phyloP scores from a whole-genome alignment of 139 green algal species.

The Micractinium conductrix region DNA sequence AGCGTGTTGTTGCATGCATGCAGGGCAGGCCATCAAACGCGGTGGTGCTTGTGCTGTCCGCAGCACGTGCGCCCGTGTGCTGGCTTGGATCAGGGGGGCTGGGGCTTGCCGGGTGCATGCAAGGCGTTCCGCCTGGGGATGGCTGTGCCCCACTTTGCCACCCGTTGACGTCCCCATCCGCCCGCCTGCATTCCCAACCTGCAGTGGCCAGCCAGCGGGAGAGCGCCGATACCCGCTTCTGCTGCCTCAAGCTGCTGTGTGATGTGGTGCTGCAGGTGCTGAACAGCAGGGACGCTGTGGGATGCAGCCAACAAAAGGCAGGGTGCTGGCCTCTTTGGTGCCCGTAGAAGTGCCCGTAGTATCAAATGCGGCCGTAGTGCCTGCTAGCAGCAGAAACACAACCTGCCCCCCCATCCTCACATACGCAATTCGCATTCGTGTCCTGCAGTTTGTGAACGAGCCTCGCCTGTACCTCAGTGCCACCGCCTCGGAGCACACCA shows the following conservation, averaged over 20 bases:
- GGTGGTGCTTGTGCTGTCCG: too few relatives aligned
- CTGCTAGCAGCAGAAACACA: background rate
- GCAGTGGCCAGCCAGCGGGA: constrained; percentile 48
- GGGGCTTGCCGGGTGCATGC: too few relatives aligned
- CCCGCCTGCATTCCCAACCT: background rate
- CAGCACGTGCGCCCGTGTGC: too few relatives aligned
- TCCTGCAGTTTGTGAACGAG: constrained; percentile 25
- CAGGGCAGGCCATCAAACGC: too few relatives aligned
- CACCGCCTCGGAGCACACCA: constrained; percentile 12
- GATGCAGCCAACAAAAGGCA: background rate
- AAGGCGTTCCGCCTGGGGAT: background rate
- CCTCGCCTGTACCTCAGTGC: constrained; percentile 15
- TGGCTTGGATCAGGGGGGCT: too few relatives aligned
- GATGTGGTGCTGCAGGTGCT: constrained; percentile 64
- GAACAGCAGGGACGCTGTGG: background rate
- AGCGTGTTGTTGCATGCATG: background rate
- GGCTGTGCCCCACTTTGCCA: background rate
- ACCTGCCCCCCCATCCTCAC: background rate
- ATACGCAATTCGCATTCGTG: too few relatives aligned
- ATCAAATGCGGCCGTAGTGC: too few relatives aligned
- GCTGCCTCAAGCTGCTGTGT: constrained; percentile 87
- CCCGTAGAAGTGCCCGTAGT: too few relatives aligned
- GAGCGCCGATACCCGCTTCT: constrained; percentile 79
- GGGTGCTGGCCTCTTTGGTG: too few relatives aligned
- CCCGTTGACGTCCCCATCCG: background rate